Evolutionary conservation across 2,329 filamentous ascomycete genomes (phyloP).

Genomic region (Sclerotinia nivalis): DNA sequence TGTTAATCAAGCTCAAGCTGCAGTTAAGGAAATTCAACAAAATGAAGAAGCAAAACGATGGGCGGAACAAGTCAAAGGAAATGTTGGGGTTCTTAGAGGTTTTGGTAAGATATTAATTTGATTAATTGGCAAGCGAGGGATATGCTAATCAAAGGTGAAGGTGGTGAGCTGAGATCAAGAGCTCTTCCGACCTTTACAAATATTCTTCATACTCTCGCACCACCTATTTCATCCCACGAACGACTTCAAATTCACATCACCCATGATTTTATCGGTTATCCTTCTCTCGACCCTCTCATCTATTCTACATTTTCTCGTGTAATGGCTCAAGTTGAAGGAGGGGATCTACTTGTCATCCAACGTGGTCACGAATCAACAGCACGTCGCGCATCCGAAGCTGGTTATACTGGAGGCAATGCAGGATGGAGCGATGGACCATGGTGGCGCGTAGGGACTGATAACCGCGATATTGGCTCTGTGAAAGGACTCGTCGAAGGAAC

Average conservation of each 20-base stretch:
- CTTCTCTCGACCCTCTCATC: slow-evolving; percentile 88
- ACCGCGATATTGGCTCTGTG: slow-evolving; percentile 77
- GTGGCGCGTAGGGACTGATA: slow-evolving; percentile 75
- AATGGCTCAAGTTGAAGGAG: slow-evolving; percentile 98
- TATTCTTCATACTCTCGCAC: slow-evolving; percentile 90
- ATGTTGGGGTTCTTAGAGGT: slow-evolving; percentile 75
- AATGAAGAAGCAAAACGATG: slow-evolving; percentile 96
- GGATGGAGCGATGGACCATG: slow-evolving; percentile 95
- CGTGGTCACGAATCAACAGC: slow-evolving; percentile 82
- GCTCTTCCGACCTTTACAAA: slow-evolving; percentile 94
- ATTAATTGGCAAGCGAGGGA: slow-evolving; percentile 5
- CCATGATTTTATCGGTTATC: slow-evolving; percentile 92
- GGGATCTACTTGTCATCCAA: slow-evolving; percentile 91
- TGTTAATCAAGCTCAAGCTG: slow-evolving; percentile 88
- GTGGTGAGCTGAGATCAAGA: slow-evolving; percentile 80
- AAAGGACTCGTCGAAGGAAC: slow-evolving; percentile 82
- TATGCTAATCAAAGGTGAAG: slow-evolving; percentile 48
- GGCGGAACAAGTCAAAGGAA: slow-evolving; percentile 90
- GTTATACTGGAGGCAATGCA: slow-evolving; percentile 55
- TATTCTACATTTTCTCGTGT: slow-evolving; percentile 90
- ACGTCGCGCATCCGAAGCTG: slow-evolving; percentile 62
- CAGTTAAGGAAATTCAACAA: slow-evolving; percentile 91
- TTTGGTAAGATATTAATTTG: slow-evolving; percentile 57
- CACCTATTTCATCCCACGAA: slow-evolving; percentile 95
- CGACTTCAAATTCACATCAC: slow-evolving; percentile 96